Conservation (phyloP, 2,329 filamentous ascomycete species). For the Aspergillus sp. region DNA sequence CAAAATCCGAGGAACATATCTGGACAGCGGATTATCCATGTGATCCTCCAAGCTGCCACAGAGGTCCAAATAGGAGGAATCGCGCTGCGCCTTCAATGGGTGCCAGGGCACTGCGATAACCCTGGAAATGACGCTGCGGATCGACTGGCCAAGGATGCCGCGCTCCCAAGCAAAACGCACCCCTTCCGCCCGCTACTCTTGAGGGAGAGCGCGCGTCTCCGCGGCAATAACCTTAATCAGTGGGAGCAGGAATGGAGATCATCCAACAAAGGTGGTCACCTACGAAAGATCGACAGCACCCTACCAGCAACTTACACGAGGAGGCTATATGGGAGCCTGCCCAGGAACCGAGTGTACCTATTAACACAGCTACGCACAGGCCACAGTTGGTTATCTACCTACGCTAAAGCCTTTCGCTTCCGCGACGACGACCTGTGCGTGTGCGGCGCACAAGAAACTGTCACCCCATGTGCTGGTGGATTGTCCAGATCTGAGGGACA, state of each 20-base stretch:
- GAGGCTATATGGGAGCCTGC: constrained; percentile 1
- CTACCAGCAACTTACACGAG: constrained; percentile 1
- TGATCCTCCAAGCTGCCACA: constrained; percentile 3
- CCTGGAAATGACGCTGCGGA: neutral
- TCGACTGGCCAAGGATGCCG: neutral
- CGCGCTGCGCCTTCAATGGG: neutral
- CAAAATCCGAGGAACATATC: constrained; percentile 10
- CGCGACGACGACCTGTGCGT: neutral
- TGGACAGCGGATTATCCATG: constrained; percentile 7
- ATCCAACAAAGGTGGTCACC: neutral
- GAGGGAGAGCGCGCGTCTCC: neutral
- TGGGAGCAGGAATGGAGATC: neutral
- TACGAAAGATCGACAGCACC: neutral
- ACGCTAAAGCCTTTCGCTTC: neutral
- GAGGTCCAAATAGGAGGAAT: neutral
- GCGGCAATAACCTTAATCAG: neutral
- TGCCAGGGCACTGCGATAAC: constrained; percentile 3
- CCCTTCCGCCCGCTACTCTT: neutral
- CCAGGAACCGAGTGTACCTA: constrained; percentile 8
- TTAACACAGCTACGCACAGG: constrained; percentile 8
- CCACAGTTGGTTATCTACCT: neutral
- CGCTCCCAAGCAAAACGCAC: neutral
- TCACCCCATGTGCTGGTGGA: constrained; percentile 1
- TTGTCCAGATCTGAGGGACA: neutral
- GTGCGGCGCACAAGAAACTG: constrained; percentile 2